Evolutionary conservation across 2,329 filamentous ascomycete species (phyloP).

Genomic region (Arachnopeziza araneosa): DNA sequence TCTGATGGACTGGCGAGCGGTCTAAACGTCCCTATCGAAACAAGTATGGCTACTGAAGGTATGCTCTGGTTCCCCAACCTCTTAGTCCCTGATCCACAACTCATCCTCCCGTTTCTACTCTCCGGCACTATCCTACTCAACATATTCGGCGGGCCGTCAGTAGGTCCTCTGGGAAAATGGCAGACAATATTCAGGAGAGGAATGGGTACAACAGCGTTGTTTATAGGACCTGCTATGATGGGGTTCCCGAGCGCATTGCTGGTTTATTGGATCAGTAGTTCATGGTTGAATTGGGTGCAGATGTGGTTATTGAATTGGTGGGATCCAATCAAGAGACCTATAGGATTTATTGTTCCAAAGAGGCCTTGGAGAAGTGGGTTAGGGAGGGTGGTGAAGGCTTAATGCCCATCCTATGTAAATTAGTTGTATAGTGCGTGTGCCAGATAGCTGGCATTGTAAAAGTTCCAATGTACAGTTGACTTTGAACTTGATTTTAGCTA

Average conservation of each 20-base stretch:
- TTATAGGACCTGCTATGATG: conserved; percentile 34
- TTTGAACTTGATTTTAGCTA: too few species aligned
- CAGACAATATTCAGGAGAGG: conserved; percentile 24
- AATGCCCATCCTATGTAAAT: too few species aligned
- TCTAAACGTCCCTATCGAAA: conserved; percentile 13
- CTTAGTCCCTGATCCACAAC: conserved; percentile 44
- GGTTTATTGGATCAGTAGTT: conserved; percentile 45
- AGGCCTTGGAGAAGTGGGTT: conserved; percentile 11
- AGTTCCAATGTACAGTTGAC: too few species aligned
- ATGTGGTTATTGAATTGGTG: conserved; percentile 34
- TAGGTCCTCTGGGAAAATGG: conserved; percentile 15
- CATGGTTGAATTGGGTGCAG: conserved; percentile 37
- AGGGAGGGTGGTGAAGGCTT: neutral
- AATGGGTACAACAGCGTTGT: conserved; percentile 35
- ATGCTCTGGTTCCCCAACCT: conserved; percentile 56
- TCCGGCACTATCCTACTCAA: conserved; percentile 44
- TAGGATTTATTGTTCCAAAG: conserved; percentile 29
- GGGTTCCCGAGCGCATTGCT: conserved; percentile 40
- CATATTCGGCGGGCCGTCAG: conserved; percentile 24
- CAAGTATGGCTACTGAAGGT: conserved; percentile 47
- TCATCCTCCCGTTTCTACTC: conserved; percentile 43
- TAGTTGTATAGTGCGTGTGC: too few species aligned
- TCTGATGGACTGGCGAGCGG: conserved; percentile 4
- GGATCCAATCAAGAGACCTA: conserved; percentile 32
- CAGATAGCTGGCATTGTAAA: too few species aligned